Evolutionary conservation across 495 filamentous ascomycete species (phyloP), one percentile per base, ranked within the genome.

Genomic region (Aspergillus leporis): DNA sequence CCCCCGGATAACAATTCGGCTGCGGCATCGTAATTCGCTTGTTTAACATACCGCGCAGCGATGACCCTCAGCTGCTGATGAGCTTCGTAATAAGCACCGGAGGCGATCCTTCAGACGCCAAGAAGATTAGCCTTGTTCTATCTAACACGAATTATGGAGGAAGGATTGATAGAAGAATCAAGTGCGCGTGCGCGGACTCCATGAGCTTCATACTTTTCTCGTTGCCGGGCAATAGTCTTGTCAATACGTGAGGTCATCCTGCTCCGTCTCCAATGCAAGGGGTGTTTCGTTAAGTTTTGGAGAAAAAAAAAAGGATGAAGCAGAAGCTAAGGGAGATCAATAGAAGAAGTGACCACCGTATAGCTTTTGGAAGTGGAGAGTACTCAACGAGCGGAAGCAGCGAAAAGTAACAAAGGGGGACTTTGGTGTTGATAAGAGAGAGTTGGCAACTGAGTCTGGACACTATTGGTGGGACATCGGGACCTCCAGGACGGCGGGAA

Each of bases 21-120:
- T 18, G 94, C 95, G 4, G 91, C 86, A 68, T 81, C 72, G 78
- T 87, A 97, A 82, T 94, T 92, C 41, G 80, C 75, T 25, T 86
- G 79, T 73, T 97, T 97, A 65, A 90, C 83, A 72, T 99, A 97
- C 30, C 94, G 91, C 49, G 90, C 89, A 34, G 92, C 90, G 63
- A 98, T 91, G 31, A 96, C 91, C 36, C 94, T 90, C 57, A 96
- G 87, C 78, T 98, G 95, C 72, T 98, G 94, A 73, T 96, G 92
- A 53, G 94, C 94, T 82, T 98, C 94, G 77, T 98, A 98, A 79
- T 85, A 97, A 65, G 91, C 85, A 59, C 94, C 95, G 74, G 94
- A 92, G 61, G 86, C 81, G 73, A 97, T 97, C 70, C 93, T 95
- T 75, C 59, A 56, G 13, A 25, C 22, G 55, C 48, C 28, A 53